A percentile compares a stretch with the other conserved stretches of the same genome.
phyloP scores from a whole-genome alignment of 2,329 filamentous ascomycete species.

The Fusarium devonianum region DNA sequence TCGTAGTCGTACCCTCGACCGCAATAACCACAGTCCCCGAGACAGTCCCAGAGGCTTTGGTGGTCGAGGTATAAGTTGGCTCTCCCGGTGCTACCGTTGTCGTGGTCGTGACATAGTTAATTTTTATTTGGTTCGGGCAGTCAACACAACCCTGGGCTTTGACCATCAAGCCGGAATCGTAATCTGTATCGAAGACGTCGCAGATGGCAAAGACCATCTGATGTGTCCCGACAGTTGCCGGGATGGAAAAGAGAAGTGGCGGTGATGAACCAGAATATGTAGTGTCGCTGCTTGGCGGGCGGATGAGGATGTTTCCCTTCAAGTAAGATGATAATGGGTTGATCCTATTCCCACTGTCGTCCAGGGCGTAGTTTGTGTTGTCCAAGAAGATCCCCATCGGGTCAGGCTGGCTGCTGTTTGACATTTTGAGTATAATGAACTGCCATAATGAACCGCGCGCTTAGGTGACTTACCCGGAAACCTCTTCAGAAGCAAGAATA shows the following conservation, averaged over 20 bases:
- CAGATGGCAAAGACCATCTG: slow-evolving; percentile 22
- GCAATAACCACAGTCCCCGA: slow-evolving; percentile 25
- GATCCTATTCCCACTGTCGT: slow-evolving; percentile 4
- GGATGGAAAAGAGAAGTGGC: slow-evolving; percentile 8
- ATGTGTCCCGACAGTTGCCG: neutral
- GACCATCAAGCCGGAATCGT: slow-evolving; percentile 15
- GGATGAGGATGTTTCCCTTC: neutral
- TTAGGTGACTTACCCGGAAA: no score
- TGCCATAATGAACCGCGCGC: no score
- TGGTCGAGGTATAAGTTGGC: slow-evolving; percentile 11
- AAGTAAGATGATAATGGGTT: slow-evolving; percentile 2
- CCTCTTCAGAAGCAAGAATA: slow-evolving; percentile 24
- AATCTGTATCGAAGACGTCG: slow-evolving; percentile 4
- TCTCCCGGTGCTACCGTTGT: slow-evolving; percentile 1
- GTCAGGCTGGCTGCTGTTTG: slow-evolving; percentile 5
- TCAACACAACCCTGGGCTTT: slow-evolving; percentile 6
- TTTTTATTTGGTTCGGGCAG: slow-evolving; percentile 2
- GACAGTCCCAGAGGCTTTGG: slow-evolving; percentile 18
- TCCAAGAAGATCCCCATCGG: slow-evolving; percentile 6
- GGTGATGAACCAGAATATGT: slow-evolving; percentile 16
- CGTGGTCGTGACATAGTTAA: slow-evolving; percentile 12
- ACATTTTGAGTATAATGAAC: neutral
- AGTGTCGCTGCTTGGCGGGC: slow-evolving; percentile 15
- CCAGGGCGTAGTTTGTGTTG: neutral
- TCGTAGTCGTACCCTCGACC: neutral